Evolutionary conservation across 2,329 filamentous ascomycete species (phyloP).

Genomic region (Aspergillus ochraceus): DNA sequence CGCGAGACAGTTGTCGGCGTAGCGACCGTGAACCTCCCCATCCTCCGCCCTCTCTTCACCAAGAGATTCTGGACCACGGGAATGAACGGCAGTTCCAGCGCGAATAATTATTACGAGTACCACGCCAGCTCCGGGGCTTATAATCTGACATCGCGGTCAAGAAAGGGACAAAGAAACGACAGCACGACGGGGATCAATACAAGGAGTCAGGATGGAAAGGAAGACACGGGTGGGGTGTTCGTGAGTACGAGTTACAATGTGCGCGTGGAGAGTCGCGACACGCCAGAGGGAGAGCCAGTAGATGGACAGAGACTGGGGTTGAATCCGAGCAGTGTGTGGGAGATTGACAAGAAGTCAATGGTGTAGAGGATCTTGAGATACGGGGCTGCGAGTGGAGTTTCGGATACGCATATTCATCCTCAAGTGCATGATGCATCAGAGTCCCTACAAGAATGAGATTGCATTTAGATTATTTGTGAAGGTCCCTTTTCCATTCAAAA

Average conservation of each 20-base stretch:
- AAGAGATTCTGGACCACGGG: background rate
- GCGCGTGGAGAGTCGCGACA: background rate
- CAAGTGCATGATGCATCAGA: too few species aligned
- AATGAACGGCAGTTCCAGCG: background rate
- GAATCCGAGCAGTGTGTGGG: constrained; percentile 4
- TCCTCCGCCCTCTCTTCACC: constrained; percentile 2
- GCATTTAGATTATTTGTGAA: too few species aligned
- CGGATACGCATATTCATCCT: too few species aligned
- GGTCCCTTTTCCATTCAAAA: too few species aligned
- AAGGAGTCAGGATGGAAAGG: background rate
- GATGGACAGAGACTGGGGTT: background rate
- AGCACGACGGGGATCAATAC: constrained; percentile 4
- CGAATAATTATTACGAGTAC: background rate
- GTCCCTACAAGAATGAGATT: too few species aligned
- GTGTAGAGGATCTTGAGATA: background rate
- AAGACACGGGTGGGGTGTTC: background rate
- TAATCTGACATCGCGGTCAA: constrained; percentile 1
- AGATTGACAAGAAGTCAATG: constrained; percentile 8
- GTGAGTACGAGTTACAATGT: constrained; percentile 3
- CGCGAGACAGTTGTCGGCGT: constrained; percentile 4
- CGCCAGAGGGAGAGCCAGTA: background rate
- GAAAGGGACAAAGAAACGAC: background rate
- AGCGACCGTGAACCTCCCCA: constrained; percentile 5
- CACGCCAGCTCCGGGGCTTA: background rate
- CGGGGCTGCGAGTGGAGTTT: too few species aligned